Evolutionary conservation across 495 filamentous ascomycete genomes (phyloP).

Genomic region (Polyplosphaeria fusca): DNA sequence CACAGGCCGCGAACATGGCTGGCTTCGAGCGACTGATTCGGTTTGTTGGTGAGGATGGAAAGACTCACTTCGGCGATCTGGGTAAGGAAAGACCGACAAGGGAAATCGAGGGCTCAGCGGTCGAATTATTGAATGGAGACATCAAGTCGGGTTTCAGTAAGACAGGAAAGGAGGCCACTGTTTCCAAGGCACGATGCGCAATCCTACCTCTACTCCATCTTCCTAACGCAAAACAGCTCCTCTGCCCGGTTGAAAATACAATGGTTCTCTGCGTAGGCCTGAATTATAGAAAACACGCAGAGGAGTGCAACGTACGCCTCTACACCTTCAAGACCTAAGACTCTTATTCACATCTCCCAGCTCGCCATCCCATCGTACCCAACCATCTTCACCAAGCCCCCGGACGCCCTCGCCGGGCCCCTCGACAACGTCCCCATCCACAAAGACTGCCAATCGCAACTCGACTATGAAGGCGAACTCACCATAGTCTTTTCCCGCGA

Average conservation of each 20-base stretch:
- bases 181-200: slow-evolving; percentile 33
- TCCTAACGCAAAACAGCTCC: slow-evolving; percentile 14
- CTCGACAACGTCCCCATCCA: slow-evolving; percentile 41
- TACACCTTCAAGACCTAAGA: too few relatives aligned
- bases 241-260: slow-evolving; percentile 20
- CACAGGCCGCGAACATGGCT: too few relatives aligned
- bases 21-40: slow-evolving; percentile 28
- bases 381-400: slow-evolving; percentile 47
- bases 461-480: slow-evolving; percentile 42
- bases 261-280: slow-evolving; percentile 46
- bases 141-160: slow-evolving; percentile 19
- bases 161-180: slow-evolving; percentile 25
- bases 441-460: slow-evolving; percentile 37
- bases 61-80: slow-evolving; percentile 21
- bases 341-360: slow-evolving; percentile 28
- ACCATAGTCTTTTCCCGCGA: slow-evolving; percentile 43
- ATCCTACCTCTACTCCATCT: background rate
- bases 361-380: slow-evolving; percentile 41
- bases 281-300: slow-evolving; percentile 47
- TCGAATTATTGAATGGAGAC: slow-evolving; percentile 23
- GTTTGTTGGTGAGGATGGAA: slow-evolving; percentile 22
- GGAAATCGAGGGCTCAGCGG: slow-evolving; percentile 22
- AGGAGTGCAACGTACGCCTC: slow-evolving; percentile 40
- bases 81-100: slow-evolving; percentile 15
- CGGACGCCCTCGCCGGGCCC: slow-evolving; percentile 41